A percentile compares a stretch with the other conserved stretches of the same genome.
Conservation (phyloP, 2,329 filamentous ascomycete species). For the Tolypocladium album region DNA sequence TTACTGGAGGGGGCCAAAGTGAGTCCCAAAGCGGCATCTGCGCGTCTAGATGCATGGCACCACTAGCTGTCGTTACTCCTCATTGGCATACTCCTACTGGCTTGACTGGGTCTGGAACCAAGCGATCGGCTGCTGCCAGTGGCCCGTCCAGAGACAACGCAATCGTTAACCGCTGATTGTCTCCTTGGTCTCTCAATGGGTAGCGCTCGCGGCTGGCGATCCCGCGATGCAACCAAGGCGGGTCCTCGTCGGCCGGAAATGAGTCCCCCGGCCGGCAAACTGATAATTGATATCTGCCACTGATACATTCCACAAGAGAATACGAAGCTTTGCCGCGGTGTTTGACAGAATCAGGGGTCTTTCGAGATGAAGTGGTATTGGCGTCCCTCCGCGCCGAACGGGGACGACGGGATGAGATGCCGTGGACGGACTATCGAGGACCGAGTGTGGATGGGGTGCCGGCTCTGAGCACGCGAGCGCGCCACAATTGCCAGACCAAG, state of each 20-base stretch:
- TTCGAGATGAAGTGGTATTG: background rate
- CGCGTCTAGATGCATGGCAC: background rate
- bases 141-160: background rate
- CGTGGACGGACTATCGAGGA: background rate
- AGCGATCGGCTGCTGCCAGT: background rate
- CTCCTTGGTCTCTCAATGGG: background rate
- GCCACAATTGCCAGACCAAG: background rate
- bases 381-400: background rate
- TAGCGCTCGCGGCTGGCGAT: background rate
- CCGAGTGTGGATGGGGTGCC: too few species aligned
- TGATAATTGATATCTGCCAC: background rate
- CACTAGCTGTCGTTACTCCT: background rate
- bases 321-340: background rate
- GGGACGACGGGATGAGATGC: background rate
- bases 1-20: background rate
- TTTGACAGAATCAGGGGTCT: background rate
- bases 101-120: background rate
- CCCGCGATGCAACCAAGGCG: background rate
- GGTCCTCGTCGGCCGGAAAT: background rate
- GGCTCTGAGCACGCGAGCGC: background rate
- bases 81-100: too few species aligned
- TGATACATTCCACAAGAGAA: background rate
- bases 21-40: background rate
- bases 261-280: background rate
- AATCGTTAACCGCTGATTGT: background rate